phyloP scores from a whole-genome alignment of 2,329 filamentous ascomycete species.

The Phyllosticta citriasiana region DNA sequence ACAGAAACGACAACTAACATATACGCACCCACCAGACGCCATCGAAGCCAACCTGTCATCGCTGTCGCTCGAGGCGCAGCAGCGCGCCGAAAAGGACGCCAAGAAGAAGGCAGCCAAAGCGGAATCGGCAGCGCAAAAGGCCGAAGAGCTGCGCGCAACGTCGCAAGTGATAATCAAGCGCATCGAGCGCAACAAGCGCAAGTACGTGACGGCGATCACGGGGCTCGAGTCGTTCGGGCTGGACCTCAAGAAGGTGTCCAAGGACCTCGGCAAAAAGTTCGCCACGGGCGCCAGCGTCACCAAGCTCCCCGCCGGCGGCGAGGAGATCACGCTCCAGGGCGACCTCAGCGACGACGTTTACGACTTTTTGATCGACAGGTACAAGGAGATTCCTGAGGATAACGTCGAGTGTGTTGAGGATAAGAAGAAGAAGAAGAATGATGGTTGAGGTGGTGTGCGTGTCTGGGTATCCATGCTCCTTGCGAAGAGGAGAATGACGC shows the following conservation, averaged over 20 bases:
- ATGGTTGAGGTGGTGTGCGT: neutral
- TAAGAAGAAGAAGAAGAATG: conserved; percentile 9
- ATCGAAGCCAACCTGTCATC: conserved; percentile 75
- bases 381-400: conserved; percentile 83
- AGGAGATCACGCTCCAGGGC: conserved; percentile 96
- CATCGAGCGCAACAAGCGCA: conserved; percentile 95
- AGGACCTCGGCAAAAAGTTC: conserved; percentile 98
- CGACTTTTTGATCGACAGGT: conserved; percentile 82
- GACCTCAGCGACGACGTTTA: conserved; percentile 92
- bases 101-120: conserved; percentile 96
- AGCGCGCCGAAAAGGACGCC: conserved; percentile 90
- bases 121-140: conserved; percentile 72
- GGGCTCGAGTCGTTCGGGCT: conserved; percentile 85
- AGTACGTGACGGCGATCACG: conserved; percentile 86
- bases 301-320: conserved; percentile 72
- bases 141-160: conserved; percentile 70
- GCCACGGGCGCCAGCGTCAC: conserved; percentile 90
- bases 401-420: conserved; percentile 50
- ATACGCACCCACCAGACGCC: conserved; percentile 35
- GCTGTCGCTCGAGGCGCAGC: conserved; percentile 82
- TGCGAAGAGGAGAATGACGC: neutral
- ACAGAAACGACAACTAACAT: neutral
- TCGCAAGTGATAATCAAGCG: conserved; percentile 87
- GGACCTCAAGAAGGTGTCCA: conserved; percentile 90
- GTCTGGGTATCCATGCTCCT: neutral